Base-by-base conservation (phyloP, 306 rosid genomes). In the Ormosia emarginata region DNA sequence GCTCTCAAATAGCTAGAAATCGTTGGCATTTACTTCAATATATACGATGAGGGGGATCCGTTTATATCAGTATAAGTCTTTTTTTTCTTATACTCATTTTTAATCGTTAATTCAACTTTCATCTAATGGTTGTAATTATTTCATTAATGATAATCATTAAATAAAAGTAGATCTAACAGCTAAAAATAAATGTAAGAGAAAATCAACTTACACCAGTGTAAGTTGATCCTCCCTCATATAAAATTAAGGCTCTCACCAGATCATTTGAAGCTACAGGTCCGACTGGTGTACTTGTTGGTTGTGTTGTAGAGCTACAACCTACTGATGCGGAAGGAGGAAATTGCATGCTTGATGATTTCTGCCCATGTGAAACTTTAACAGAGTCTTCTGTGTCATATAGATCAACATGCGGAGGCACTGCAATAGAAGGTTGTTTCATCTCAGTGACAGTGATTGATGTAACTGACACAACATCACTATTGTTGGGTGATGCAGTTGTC, bases 211-310 rank as follows among this genome's bases (percentile, higher is more conserved):
- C n/a, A n/a, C n/a, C n/a, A n/a, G n/a, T n/a, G n/a, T n/a, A n/a
- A n/a, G n/a, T n/a, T n/a, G n/a, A n/a, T n/a, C n/a, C n/a, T n/a
- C n/a, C n/a, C n/a, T n/a, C n/a, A n/a, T n/a, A 4, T 30, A 33
- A 56, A 55, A 32, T 10, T 30, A 61, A 30, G 67, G 37, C 67
- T 76, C 84, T 87, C 84, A 91, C 99, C 92, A 78, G 87, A 67
- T 81, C 71, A 59, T 75, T 88, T 72, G 80, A 46, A 78, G 74
- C 44, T 18, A 63, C 64, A 79, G 71, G 40, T 80, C 57, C 83
- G 62, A 73, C 59, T 8, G 75, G 57, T 49, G 77, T 53, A 44
- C 53, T 50, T 55, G 49, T 34, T 47, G 73, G 74, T 59, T 85
- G 88, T 17, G 86, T 81, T 15, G 37, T 17, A 59, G 84, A 77